Conservation (phyloP, 2,329 filamentous ascomycete species). For the Cadophora gregata region DNA sequence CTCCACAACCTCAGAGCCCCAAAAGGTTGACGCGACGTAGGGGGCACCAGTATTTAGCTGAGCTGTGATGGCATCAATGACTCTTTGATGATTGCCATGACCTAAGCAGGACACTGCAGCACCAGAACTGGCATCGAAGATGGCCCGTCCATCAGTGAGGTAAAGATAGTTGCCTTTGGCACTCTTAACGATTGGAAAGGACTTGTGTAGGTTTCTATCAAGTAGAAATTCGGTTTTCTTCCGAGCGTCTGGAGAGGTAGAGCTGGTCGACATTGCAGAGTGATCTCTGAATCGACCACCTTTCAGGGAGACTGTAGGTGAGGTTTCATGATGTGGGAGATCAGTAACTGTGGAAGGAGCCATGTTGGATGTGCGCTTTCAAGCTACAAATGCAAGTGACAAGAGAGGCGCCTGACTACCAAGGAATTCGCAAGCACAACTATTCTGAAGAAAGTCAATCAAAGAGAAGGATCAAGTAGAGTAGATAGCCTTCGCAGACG, state of each 20-base stretch:
- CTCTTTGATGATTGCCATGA: conserved; percentile 63
- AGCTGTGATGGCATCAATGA: conserved; percentile 62
- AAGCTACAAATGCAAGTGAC: conserved; percentile 7
- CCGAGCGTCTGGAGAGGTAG: conserved; percentile 18
- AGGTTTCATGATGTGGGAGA: conserved; percentile 14
- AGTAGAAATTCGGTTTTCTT: conserved; percentile 37
- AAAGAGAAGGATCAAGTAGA: conserved; percentile 32
- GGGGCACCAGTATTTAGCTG: conserved; percentile 62
- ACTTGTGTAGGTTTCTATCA: conserved; percentile 41
- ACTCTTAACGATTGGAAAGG: conserved; percentile 38
- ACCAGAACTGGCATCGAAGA: conserved; percentile 77
- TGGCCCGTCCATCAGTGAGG: conserved; percentile 54
- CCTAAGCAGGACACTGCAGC: conserved; percentile 76
- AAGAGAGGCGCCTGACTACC: neutral
- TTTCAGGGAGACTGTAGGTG: neutral
- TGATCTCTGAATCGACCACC: conserved; percentile 26
- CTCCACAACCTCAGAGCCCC: conserved; percentile 58
- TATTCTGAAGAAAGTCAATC: conserved; percentile 16
- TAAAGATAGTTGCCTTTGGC: conserved; percentile 41
- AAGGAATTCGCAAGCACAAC: neutral
- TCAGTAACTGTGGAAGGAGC: conserved; percentile 33
- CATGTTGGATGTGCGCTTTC: conserved; percentile 23
- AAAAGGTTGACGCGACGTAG: conserved; percentile 66
- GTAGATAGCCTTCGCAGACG: conserved; percentile 28
- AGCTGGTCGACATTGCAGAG: conserved; percentile 7